phyloP scores from a whole-genome alignment of 768 basidiomycete species.

The Amanita fuliginea region DNA sequence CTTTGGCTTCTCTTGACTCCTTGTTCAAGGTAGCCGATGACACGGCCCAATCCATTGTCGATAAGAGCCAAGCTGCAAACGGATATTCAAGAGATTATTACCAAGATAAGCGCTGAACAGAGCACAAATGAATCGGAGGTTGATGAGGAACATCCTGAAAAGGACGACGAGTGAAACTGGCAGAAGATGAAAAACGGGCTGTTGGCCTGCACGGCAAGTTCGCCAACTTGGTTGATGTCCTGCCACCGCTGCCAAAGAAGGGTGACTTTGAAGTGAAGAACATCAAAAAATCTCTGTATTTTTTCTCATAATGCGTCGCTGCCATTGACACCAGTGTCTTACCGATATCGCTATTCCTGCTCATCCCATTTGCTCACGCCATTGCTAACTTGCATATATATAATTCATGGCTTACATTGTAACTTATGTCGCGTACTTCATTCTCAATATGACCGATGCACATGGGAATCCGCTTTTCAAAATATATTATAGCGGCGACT shows the following conservation, averaged over 20 bases:
- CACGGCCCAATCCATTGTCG: constrained; percentile 20
- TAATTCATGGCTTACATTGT: constrained; percentile 1
- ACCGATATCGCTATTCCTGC: neutral
- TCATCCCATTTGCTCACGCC: neutral
- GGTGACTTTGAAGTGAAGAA: constrained; percentile 76
- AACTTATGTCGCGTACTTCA: constrained; percentile 1
- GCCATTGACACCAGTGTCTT: no score
- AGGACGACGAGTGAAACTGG: constrained; percentile 5
- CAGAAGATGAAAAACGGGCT: constrained; percentile 14
- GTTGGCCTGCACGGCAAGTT: constrained; percentile 43
- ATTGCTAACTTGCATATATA: neutral
- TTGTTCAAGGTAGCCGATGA: constrained; percentile 31
- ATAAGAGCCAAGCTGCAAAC: constrained; percentile 11
- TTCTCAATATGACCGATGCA: neutral
- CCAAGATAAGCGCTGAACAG: constrained; percentile 10
- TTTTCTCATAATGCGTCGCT: constrained; percentile 69
- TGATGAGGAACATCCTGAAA: constrained; percentile 9
- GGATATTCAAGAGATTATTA: constrained; percentile 9
- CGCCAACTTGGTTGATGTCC: constrained; percentile 58
- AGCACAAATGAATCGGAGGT: constrained; percentile 3
- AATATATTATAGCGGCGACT: neutral
- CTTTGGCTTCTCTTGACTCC: constrained; percentile 18
- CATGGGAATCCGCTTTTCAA: neutral
- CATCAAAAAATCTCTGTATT: constrained; percentile 79
- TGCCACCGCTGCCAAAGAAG: constrained; percentile 77